Percentiles rank a stretch among this genome's conserved stretches.
Conservation (phyloP, 176 grass and related monocot species). For the Tillandsia leiboldiana region DNA sequence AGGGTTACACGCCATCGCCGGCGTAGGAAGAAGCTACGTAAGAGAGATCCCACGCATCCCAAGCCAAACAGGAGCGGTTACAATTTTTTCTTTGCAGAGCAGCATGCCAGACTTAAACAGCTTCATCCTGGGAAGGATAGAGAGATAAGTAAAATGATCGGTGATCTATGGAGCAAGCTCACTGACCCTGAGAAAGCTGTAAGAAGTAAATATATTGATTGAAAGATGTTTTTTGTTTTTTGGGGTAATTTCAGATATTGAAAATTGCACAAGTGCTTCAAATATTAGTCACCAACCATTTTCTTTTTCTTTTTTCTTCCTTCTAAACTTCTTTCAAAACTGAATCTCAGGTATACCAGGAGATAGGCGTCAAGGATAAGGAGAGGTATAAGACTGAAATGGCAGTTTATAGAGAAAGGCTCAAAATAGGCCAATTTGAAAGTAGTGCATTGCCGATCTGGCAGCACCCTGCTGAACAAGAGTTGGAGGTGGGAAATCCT, state of each 20-base stretch:
- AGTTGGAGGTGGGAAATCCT: slow-evolving; percentile 47
- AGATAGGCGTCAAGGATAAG: slow-evolving; percentile 70
- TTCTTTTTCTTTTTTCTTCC: slow-evolving; percentile 6
- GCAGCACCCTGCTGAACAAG: slow-evolving; percentile 42
- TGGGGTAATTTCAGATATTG: not conserved
- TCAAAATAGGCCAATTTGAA: slow-evolving; percentile 38
- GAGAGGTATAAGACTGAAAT: slow-evolving; percentile 68
- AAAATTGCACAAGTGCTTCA: slow-evolving; percentile 1
- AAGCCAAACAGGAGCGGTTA: slow-evolving; percentile 94
- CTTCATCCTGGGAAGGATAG: slow-evolving; percentile 65
- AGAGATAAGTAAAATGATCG: slow-evolving; percentile 82
- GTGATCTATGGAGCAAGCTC: slow-evolving; percentile 67
- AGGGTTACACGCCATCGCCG: slow-evolving; percentile 30
- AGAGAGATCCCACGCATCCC: slow-evolving; percentile 69
- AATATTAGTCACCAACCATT: slow-evolving; percentile 4
- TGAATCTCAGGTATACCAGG: slow-evolving; percentile 70
- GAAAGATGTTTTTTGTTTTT: no score
- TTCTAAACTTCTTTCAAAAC: slow-evolving; percentile 1
- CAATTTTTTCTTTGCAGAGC: slow-evolving; percentile 94
- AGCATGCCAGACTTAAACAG: slow-evolving; percentile 73
- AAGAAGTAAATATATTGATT: slow-evolving; percentile 22
- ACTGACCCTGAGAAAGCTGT: slow-evolving; percentile 76
- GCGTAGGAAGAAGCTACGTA: slow-evolving; percentile 57
- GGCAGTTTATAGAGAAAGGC: slow-evolving; percentile 53
- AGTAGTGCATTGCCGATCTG: slow-evolving; percentile 45